Evolutionary conservation across 2,329 filamentous ascomycete species (phyloP).

Genomic region (Chaetomium strumarium): DNA sequence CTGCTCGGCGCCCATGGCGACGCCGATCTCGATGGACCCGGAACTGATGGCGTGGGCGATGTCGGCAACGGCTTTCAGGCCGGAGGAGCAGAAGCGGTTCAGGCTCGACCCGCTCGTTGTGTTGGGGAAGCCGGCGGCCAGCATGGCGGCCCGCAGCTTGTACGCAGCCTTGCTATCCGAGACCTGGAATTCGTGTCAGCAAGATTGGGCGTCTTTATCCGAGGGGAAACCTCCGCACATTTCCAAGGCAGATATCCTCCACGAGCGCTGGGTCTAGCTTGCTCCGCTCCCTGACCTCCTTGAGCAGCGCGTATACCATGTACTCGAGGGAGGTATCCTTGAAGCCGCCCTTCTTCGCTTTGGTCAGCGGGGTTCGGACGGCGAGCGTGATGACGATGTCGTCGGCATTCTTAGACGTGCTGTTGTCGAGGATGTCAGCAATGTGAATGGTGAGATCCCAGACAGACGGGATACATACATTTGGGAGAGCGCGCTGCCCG

Average conservation of each 20-base stretch:
- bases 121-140: constrained; percentile 91
- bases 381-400: constrained; percentile 96
- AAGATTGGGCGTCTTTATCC: background rate
- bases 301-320: constrained; percentile 74
- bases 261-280: constrained; percentile 74
- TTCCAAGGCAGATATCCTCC: constrained; percentile 88
- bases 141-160: constrained; percentile 79
- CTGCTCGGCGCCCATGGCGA: constrained; percentile 82
- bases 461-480: constrained; percentile 56
- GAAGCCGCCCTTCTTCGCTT: constrained; percentile 86
- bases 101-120: constrained; percentile 74
- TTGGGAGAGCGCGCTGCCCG: constrained; percentile 62
- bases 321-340: constrained; percentile 91
- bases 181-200: constrained; percentile 47
- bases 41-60: constrained; percentile 80
- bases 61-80: constrained; percentile 90
- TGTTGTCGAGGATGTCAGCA: constrained; percentile 33
- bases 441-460: constrained; percentile 1
- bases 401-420: constrained; percentile 87
- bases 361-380: constrained; percentile 80
- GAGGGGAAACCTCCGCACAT: constrained; percentile 54
- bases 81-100: constrained; percentile 97
- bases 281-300: constrained; percentile 65
- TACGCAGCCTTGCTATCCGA: constrained; percentile 81
- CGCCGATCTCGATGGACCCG: constrained; percentile 78